Evolutionary conservation across 1,284 basidiomycete genomes (phyloP), one percentile per base, ranked within the genome.

Genomic region (Hymenochaete sp.): DNA sequence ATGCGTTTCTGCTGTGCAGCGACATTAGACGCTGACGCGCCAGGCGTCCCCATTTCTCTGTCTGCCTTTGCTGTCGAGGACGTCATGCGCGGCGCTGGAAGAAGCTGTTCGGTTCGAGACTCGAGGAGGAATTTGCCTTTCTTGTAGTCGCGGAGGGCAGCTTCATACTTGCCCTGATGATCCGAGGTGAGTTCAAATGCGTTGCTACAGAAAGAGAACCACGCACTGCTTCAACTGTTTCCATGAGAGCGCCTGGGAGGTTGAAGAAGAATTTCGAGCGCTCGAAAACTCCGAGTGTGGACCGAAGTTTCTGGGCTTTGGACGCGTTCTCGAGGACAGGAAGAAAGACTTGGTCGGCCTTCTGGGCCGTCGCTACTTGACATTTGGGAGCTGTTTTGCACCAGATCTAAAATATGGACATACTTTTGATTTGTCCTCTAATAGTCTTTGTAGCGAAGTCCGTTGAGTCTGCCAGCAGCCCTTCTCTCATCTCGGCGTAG

Each of bases 201-300:
- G 28, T 38, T 35, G 13, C 4, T 38, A 18, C 42, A 21, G 42
- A 19, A 14, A 5, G 44, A 24, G n/a, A 32, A 7, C 8, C 2
- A 70, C 82, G 53, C 56, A 91, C 89, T 48, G 82, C 82, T 65
- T 92, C 83, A 41, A 98, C 87, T 14, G 77, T 84, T 60, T 96
- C 95, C 19, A 88, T 76, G n/a, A 99, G 75, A 36, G 85, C 83
- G 18, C 88, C 86, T 0, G 96, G 95, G 16, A 99, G 73, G 59
- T 97, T 98, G 75, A 98, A 98, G 63, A 98, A 92, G 73, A 98
- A 99, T 57, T 93, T 96, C 47, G 89, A 93, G 38, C 93, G 78
- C 55, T 98, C 95, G 56, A 99, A 98, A 5, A 98, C 91, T 32
- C 89, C 85, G 10, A 98, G 75, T 0, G 96, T 98, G 1, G 85